These are phyloP conservation scores for Eucommia ulmoides DNA, from an alignment of 257 asterid species.

Conservation along the genomic window DNA sequence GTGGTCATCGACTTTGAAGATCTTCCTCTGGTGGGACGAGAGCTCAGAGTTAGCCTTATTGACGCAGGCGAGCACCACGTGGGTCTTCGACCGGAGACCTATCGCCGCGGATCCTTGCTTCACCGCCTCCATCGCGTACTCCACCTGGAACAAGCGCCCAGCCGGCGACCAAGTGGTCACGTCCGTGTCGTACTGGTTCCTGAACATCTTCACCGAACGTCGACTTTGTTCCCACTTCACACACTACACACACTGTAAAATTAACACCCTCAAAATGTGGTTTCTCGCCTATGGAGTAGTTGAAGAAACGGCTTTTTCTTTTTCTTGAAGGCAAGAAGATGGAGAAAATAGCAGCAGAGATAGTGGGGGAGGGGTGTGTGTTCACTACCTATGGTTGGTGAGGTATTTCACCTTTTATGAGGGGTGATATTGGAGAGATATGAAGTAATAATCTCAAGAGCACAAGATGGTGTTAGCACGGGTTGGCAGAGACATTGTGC, in stretches of 20 bases:
- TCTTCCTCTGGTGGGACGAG: conserved; percentile 98
- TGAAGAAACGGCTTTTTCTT: conserved; percentile 21
- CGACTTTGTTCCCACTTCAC: conserved; percentile 3
- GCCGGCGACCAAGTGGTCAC: conserved; percentile 99
- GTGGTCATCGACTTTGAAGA: conserved; percentile 97
- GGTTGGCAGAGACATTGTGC: too few relatives aligned
- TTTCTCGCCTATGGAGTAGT: background rate
- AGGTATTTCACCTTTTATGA: too few relatives aligned
- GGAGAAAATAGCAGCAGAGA: background rate
- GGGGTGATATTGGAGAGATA: too few relatives aligned
- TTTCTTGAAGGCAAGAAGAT: conserved; percentile 40
- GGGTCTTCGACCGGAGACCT: conserved; percentile 89
- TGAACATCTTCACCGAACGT: conserved; percentile 38
- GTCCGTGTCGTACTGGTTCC: conserved; percentile 96
- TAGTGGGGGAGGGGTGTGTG: background rate
- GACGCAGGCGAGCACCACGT: conserved; percentile 76
- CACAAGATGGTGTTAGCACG: too few relatives aligned
- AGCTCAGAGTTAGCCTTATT: conserved; percentile 91
- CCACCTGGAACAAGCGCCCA: conserved; percentile 88
- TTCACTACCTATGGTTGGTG: too few relatives aligned
- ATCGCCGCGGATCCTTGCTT: conserved; percentile 98
- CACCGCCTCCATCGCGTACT: conserved; percentile 98
- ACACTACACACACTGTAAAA: background rate
- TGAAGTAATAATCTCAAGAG: too few relatives aligned
- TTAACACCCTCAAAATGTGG: background rate